Conservation (phyloP, 129 eudicot genomes). For the Arctium minus region DNA sequence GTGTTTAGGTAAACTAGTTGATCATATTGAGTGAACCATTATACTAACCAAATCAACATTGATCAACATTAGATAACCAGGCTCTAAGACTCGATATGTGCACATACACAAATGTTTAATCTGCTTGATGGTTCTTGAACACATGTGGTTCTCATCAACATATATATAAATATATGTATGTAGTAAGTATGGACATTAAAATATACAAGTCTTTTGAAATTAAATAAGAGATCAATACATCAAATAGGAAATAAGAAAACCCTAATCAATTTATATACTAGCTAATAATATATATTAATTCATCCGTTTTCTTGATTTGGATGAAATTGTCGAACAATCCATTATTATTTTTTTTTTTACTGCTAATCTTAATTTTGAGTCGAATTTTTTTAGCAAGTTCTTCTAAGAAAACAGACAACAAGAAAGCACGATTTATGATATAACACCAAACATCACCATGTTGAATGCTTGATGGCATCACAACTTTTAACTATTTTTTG, state of each 20-base stretch:
- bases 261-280: conserved; percentile 14
- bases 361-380: neutral
- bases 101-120: too few species aligned
- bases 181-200: too few species aligned
- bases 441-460: neutral
- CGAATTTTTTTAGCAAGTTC: neutral
- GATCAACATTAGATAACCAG: too few species aligned
- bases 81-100: too few species aligned
- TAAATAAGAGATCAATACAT: neutral
- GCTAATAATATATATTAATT: neutral
- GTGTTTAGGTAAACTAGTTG: too few species aligned
- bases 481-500: conserved; percentile 13
- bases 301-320: conserved; percentile 23
- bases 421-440: neutral
- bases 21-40: too few species aligned
- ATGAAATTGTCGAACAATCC: conserved; percentile 7
- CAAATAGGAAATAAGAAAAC: neutral
- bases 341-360: conserved; percentile 3
- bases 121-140: too few species aligned
- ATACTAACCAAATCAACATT: too few species aligned
- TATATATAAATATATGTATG: too few species aligned
- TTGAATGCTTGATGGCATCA: neutral
- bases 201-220: neutral
- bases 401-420: neutral
- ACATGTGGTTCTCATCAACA: too few species aligned